Conservation (phyloP, 106 monocot species). For the Vanilla planifolia region DNA sequence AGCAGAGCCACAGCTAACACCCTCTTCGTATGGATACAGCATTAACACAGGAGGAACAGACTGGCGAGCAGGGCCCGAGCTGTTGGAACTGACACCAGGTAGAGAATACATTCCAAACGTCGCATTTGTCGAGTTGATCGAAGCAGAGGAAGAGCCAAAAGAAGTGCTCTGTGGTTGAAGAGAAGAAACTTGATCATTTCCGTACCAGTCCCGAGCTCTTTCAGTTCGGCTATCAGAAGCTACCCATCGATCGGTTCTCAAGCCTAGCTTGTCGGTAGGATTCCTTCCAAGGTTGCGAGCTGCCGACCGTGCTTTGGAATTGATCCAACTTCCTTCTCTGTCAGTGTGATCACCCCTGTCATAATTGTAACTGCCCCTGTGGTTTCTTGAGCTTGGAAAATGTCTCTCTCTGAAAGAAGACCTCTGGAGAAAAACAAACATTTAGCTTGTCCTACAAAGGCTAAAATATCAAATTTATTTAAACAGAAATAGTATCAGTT, state of each 20-base stretch:
- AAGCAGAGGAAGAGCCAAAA: slow-evolving; percentile 12
- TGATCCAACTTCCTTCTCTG: slow-evolving; percentile 64
- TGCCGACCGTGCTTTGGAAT: slow-evolving; percentile 33
- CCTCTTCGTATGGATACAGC: slow-evolving; percentile 31
- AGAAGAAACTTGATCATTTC: slow-evolving; percentile 20
- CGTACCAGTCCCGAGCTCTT: slow-evolving; percentile 32
- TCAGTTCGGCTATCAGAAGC: slow-evolving; percentile 22
- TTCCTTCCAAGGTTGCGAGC: slow-evolving; percentile 29
- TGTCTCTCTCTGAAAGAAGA: slow-evolving; percentile 45
- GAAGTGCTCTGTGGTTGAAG: slow-evolving; percentile 18
- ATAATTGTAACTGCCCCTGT: slow-evolving; percentile 34
- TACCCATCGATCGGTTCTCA: slow-evolving; percentile 14
- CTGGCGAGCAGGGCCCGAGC: slow-evolving; percentile 9
- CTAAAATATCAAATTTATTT: neutral
- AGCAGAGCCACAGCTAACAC: slow-evolving; percentile 21
- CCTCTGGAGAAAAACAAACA: slow-evolving; percentile 32
- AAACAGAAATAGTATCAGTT: too few relatives aligned
- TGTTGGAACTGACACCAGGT: slow-evolving; percentile 30
- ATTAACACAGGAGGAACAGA: slow-evolving; percentile 6
- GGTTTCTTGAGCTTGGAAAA: slow-evolving; percentile 37
- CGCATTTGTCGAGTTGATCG: slow-evolving; percentile 16
- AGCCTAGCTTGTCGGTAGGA: slow-evolving; percentile 26
- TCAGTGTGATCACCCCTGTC: slow-evolving; percentile 31
- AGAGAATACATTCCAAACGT: slow-evolving; percentile 33
- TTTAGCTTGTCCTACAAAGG: neutral